These are phyloP conservation scores for Coniosporium apollinis DNA, from an alignment of 495 filamentous ascomycete species.

Conservation along the genomic window DNA sequence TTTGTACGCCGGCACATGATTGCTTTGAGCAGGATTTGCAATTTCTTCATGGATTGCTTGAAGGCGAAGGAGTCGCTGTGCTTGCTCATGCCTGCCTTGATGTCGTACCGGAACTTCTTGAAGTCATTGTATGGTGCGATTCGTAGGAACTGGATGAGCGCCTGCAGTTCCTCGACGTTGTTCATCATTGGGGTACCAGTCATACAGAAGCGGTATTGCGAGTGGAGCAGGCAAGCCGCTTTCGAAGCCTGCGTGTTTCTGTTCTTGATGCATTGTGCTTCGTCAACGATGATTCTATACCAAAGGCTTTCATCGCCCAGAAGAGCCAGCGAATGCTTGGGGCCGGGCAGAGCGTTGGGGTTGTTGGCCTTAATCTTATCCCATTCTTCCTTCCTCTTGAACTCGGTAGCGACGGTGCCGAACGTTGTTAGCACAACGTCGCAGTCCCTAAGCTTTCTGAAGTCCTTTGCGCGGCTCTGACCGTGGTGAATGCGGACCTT, in stretches of 20 bases:
- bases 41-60: conserved; percentile 37
- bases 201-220: conserved; percentile 64
- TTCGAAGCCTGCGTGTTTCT: conserved; percentile 46
- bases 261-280: conserved; percentile 93
- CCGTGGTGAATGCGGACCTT: conserved; percentile 52
- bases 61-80: too few relatives aligned
- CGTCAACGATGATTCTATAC: conserved; percentile 77
- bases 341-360: conserved; percentile 16
- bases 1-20: conserved; percentile 79
- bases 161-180: conserved; percentile 61
- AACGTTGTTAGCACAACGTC: conserved; percentile 89
- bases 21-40: conserved; percentile 70
- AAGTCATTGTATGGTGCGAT: conserved; percentile 65
- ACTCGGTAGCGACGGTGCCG: conserved; percentile 57
- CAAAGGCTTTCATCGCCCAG: conserved; percentile 50
- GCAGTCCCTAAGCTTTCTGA: conserved; percentile 43
- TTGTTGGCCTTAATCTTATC: conserved; percentile 21
- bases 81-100: conserved; percentile 22
- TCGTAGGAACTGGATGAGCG: conserved; percentile 63
- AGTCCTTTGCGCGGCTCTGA: conserved; percentile 36
- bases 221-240: conserved; percentile 42
- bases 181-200: conserved; percentile 97
- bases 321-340: conserved; percentile 33
- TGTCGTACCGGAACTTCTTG: conserved; percentile 41
- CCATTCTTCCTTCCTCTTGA: conserved; percentile 36